Evolutionary conservation across 108 stramenopile genomes (phyloP).

Genomic region (Skeletonema menzelii): DNA sequence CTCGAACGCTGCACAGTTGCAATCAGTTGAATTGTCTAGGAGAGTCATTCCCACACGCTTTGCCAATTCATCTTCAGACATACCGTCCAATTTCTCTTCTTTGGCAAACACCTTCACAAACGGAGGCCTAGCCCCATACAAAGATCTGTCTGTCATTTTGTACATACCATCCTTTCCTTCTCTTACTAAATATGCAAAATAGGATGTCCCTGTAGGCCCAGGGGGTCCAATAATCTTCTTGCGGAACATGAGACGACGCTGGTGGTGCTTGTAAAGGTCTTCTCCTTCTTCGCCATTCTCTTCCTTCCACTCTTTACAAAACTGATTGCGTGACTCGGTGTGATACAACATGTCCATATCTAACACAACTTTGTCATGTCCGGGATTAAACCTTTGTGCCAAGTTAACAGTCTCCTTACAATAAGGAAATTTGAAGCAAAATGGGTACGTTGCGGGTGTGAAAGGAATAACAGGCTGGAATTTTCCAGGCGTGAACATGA

Average conservation of each 20-base stretch:
- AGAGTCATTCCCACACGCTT: slow-evolving; percentile 40
- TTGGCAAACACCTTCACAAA: slow-evolving; percentile 60
- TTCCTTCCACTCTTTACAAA: slow-evolving; percentile 61
- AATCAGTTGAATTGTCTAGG: slow-evolving; percentile 51
- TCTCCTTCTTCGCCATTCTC: slow-evolving; percentile 56
- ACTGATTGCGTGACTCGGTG: slow-evolving; percentile 47
- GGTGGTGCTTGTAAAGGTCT: slow-evolving; percentile 52
- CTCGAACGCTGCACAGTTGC: slow-evolving; percentile 54
- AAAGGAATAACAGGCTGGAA: slow-evolving; percentile 67
- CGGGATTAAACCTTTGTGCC: slow-evolving; percentile 60
- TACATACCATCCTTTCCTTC: slow-evolving; percentile 61
- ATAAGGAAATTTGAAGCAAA: slow-evolving; percentile 61
- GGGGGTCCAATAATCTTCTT: slow-evolving; percentile 62
- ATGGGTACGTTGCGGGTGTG: slow-evolving; percentile 52
- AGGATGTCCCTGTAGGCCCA: slow-evolving; percentile 49
- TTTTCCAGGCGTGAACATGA: slow-evolving; percentile 64
- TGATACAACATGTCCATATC: slow-evolving; percentile 61
- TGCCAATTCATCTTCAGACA: slow-evolving; percentile 49
- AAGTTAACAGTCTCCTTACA: slow-evolving; percentile 57
- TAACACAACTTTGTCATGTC: slow-evolving; percentile 54
- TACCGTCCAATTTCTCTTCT: slow-evolving; percentile 62
- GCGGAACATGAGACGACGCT: slow-evolving; percentile 46
- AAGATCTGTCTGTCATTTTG: slow-evolving; percentile 62
- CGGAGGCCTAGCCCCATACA: slow-evolving; percentile 56
- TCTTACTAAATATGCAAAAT: slow-evolving; percentile 45